These are phyloP conservation scores for Kurtzmaniella quercitrusa DNA, from an alignment of 1,139 yeast species.

Conservation along the genomic window DNA sequence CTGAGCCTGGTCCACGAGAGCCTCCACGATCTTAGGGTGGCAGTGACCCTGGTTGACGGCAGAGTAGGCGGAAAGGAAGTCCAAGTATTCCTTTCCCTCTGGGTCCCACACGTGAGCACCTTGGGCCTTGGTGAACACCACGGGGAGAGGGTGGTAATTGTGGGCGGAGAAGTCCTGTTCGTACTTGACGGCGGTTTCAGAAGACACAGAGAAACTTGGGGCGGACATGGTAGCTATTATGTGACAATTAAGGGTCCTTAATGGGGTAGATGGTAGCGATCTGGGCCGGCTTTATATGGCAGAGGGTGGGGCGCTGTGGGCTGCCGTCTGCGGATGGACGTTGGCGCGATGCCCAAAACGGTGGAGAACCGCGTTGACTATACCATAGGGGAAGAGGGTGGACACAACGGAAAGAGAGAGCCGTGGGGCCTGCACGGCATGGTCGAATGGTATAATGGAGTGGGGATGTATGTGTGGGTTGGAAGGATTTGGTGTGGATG, in stretches of 20 bases:
- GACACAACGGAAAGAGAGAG: constrained; percentile 1
- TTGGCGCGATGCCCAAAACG: background rate
- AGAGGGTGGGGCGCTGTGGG: background rate
- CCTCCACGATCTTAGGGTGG: constrained; percentile 86
- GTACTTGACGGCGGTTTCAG: constrained; percentile 60
- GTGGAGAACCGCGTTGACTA: background rate
- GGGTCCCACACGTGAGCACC: constrained; percentile 99
- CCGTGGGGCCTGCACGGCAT: constrained; percentile 2
- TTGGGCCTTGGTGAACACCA: constrained; percentile 77
- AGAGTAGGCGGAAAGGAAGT: constrained; percentile 87
- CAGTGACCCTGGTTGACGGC: constrained; percentile 99
- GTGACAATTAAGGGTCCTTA: background rate
- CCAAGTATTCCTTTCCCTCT: constrained; percentile 84
- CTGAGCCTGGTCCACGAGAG: constrained; percentile 84
- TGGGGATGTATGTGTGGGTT: background rate
- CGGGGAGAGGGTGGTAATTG: constrained; percentile 96
- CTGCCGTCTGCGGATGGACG: background rate
- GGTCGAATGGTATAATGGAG: background rate
- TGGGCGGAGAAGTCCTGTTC: constrained; percentile 89
- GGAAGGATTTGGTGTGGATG: too few species aligned
- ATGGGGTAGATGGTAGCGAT: background rate
- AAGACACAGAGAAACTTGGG: constrained; percentile 46
- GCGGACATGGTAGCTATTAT: constrained; percentile 13
- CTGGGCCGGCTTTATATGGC: background rate
- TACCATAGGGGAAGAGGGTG: constrained; percentile 7